phyloP scores from a whole-genome alignment of 2,329 filamentous ascomycete genomes.

The Tricladium varicosporioides region DNA sequence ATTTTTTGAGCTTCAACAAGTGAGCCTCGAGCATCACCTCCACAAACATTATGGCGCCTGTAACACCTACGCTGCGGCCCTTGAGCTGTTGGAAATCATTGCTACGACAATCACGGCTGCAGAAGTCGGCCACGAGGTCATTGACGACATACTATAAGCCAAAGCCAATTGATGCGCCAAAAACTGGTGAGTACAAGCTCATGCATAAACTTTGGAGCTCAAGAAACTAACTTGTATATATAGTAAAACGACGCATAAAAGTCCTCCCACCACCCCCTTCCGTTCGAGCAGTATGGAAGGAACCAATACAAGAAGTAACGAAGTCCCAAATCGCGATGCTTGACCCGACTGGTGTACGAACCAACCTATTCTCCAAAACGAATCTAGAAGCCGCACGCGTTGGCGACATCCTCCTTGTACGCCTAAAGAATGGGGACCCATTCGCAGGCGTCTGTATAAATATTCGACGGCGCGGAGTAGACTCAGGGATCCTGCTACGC shows the following conservation, averaged over 20 bases:
- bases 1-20: conserved; percentile 19
- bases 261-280: conserved; percentile 53
- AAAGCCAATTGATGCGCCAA: conserved; percentile 33
- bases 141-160: conserved; percentile 48
- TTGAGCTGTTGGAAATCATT: conserved; percentile 68
- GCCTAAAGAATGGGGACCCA: conserved; percentile 79
- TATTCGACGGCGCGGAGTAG: conserved; percentile 82
- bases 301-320: conserved; percentile 68
- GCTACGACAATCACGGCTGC: conserved; percentile 56
- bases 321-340: conserved; percentile 68
- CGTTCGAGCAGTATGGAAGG: conserved; percentile 53
- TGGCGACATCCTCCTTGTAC: conserved; percentile 90
- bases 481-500: conserved; percentile 82
- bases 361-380: conserved; percentile 72
- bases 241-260: conserved; percentile 47
- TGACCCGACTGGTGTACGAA: conserved; percentile 82
- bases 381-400: conserved; percentile 78
- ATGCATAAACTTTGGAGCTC: neutral
- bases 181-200: conserved; percentile 11
- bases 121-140: conserved; percentile 44
- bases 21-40: conserved; percentile 18
- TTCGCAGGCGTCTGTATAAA: conserved; percentile 87
- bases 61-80: conserved; percentile 53
- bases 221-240: conserved; percentile 11
- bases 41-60: conserved; percentile 29